phyloP scores from a whole-genome alignment of 2,329 filamentous ascomycete species.

The Neoarthrinium moseri region DNA sequence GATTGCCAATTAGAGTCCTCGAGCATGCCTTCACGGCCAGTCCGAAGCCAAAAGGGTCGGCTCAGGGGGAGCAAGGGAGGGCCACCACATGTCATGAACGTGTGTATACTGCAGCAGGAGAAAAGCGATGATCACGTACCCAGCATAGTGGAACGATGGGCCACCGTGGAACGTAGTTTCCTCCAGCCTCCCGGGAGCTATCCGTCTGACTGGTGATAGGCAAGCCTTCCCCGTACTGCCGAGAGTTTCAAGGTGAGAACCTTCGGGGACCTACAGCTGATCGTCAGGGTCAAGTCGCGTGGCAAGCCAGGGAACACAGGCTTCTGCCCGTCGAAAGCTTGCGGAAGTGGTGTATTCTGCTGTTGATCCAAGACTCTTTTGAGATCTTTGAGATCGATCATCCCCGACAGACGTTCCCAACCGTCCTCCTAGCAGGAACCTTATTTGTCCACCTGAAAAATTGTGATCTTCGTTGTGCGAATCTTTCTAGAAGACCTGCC shows the following conservation, averaged over 20 bases:
- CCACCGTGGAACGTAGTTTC: too few species aligned
- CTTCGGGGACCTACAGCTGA: background rate
- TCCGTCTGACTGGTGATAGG: background rate
- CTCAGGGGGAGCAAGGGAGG: background rate
- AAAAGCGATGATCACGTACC: background rate
- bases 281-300: background rate
- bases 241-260: background rate
- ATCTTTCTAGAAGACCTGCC: background rate
- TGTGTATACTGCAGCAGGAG: background rate
- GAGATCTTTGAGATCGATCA: background rate
- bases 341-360: background rate
- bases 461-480: background rate
- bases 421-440: background rate
- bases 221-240: background rate
- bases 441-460: background rate
- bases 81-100: background rate
- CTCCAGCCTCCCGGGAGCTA: background rate
- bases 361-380: background rate
- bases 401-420: background rate
- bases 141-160: background rate
- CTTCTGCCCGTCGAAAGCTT: background rate
- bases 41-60: too few species aligned
- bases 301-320: background rate
- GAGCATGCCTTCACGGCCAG: too few species aligned
- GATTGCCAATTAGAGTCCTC: too few species aligned